phyloP scores from a whole-genome alignment of 352 stramenopile species.

The Globisporangium nodosum region DNA sequence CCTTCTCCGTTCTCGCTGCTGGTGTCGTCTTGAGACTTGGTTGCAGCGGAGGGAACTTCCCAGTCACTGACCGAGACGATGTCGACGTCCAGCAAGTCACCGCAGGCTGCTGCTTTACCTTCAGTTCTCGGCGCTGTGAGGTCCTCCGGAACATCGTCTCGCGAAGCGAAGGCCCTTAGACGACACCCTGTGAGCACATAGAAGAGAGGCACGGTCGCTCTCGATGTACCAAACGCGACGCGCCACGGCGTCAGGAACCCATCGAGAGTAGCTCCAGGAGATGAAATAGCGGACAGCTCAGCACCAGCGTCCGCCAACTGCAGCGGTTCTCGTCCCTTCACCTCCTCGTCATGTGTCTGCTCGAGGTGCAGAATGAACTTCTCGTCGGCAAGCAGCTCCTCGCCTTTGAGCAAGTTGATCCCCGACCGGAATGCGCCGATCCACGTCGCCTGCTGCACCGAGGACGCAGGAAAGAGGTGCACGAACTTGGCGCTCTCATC shows the following conservation, averaged over 20 bases:
- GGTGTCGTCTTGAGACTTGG: background rate
- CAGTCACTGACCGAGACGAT: constrained; percentile 41
- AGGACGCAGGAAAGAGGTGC: constrained; percentile 32
- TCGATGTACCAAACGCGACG: constrained; percentile 6
- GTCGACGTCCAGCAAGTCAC: constrained; percentile 25
- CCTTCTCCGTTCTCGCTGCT: constrained; percentile 18
- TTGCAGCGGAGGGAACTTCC: constrained; percentile 10
- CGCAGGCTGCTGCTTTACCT: background rate
- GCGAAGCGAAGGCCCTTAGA: constrained; percentile 25
- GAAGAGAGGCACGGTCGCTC: constrained; percentile 15
- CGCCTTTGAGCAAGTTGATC: constrained; percentile 43
- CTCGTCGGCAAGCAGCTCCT: constrained; percentile 48
- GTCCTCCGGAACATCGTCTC: constrained; percentile 1
- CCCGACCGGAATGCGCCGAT: constrained; percentile 25
- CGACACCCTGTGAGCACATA: constrained; percentile 30
- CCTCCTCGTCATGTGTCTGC: constrained; percentile 10
- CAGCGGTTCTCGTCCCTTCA: constrained; percentile 7
- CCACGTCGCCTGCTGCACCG: constrained; percentile 37
- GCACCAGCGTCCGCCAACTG: background rate
- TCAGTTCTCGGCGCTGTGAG: background rate
- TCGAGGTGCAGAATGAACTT: constrained; percentile 45
- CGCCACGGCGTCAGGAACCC: constrained; percentile 41
- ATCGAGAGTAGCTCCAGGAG: constrained; percentile 40
- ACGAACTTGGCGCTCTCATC: constrained; percentile 18
- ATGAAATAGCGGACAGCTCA: constrained; percentile 12